Evolutionary conservation across 768 basidiomycete species (phyloP), one percentile per base, ranked within the genome.

Genomic region (Pleurotus pulmonarius): DNA sequence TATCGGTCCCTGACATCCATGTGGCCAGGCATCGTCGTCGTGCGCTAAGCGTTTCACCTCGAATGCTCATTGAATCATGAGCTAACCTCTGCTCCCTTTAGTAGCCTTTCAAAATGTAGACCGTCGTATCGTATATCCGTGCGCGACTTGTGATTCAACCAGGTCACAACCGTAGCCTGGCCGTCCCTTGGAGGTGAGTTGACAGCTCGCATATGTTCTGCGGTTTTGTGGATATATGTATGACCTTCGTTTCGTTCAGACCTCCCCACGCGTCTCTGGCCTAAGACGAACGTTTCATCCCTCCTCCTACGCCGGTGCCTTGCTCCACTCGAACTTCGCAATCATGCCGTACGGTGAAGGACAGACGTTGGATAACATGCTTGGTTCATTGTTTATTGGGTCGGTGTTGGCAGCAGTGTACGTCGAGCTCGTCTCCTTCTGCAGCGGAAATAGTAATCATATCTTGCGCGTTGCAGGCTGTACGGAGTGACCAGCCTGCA

Each of bases 401-500:
- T 52, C 51, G 39, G 16, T 52, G 20, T 52, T 52, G 20, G 51
- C 51, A 40, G 51, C 51, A 15, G 51, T 52, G 51, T 52, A 15
- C 16, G 51, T 40, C 38, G 18, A 37, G 11, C 29, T 34, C 11
- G 29, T 34, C 11, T 34, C 9, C 29, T 34, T 34, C 29, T 34
- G 29, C 29, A 34, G 29, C 29, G 8, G 29, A 9, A 34, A 34
- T 11, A 34, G 29, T 11, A 9, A 34, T 34, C 29, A 34, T 34
- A 11, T 34, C 29, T 34, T 34, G 9, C 29, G 7, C 29, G 29
- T 9, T 37, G 34, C 43, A 65, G 64, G 16, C 49, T 65, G 15
- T 65, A 57, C 45, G 64, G 64, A 12, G 56, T 65, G 22, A 61
- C 64, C 16, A 62, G 55, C 37, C 58, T 65, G 16, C 64, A 65